Base-by-base conservation (phyloP, 1,284 basidiomycete genomes). In the Puccinia polysora region DNA sequence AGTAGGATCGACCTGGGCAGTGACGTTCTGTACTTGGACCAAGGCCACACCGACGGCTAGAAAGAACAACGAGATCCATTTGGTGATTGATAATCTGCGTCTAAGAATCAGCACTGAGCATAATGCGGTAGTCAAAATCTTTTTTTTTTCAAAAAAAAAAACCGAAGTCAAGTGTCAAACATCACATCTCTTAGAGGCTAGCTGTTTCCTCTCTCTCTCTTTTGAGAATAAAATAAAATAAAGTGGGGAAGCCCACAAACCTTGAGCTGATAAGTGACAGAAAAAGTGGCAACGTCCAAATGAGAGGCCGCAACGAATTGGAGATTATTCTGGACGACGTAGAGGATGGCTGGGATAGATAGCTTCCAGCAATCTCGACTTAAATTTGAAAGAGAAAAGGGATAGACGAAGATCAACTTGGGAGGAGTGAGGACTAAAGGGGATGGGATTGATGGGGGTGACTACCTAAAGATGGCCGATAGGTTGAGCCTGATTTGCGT, bases 341-440 rank as follows among this genome's bases (percentile, higher is more conserved):
- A 98, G 76, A 97, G 88, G 73, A 97, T 85, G 10, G 95, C 95
- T 10, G 95, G 95, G 75, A 97, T 93, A 30, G 91, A 91, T 20
- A 97, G 86, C 81, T 96, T 97, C 91, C 92, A 96, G 81, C 90
- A 93, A 81, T 97, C 94, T 2, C 84, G 81, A 74, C 89, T 91
- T 80, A 90, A 87, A 60, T 87, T 82, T 75, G 85, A 84, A 84
- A 76, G 80, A 63, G 80, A 80, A 65, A 82, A 78, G 75, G 82
- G 79, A 47, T 83, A 84, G 30, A 80, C 78, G 34, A 82, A 73
- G 75, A 82, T 75, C 68, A 79, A 76, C n/a, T n/a, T n/a, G n/a
- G 20, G 59, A 8, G 12, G 25, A n/a, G 55, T 18, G 10, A 47
- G 60, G 38, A 36, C 67, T 74, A 75, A 75, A 77, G 40, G 40